These are phyloP conservation scores for Boletus vinaceobasis DNA, from an alignment of 768 basidiomycete genomes.

Conservation along the genomic window DNA sequence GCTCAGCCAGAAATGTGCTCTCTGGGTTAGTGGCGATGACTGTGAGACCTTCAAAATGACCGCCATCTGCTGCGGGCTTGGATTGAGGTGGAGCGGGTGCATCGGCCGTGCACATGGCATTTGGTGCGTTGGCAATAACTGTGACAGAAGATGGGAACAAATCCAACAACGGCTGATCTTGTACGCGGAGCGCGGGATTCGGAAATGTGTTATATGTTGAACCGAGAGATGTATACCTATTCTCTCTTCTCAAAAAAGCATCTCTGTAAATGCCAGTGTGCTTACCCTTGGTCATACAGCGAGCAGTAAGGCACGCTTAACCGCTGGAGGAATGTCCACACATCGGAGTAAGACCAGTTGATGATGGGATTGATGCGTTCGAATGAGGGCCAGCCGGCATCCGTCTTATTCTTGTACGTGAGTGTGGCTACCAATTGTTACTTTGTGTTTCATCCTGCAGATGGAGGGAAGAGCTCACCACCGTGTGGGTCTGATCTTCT, in stretches of 20 bases:
- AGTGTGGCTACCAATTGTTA: conserved; percentile 54
- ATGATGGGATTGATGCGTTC: conserved; percentile 94
- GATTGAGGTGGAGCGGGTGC: background rate
- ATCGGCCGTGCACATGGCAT: conserved; percentile 16
- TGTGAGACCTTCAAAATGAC: conserved; percentile 4
- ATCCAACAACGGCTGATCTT: conserved; percentile 6
- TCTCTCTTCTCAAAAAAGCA: background rate
- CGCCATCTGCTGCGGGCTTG: background rate
- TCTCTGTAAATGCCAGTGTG: background rate
- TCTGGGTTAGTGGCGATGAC: conserved; percentile 21
- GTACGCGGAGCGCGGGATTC: conserved; percentile 71
- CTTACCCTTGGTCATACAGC: conserved; percentile 89
- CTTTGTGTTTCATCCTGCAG: background rate
- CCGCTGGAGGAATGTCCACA: conserved; percentile 82
- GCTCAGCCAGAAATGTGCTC: conserved; percentile 16
- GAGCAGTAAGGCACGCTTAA: conserved; percentile 81
- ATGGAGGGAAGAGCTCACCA: conserved; percentile 50
- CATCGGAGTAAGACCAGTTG: conserved; percentile 86
- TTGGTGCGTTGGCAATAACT: conserved; percentile 19
- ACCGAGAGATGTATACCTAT: conserved; percentile 95
- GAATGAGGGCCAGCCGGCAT: conserved; percentile 85
- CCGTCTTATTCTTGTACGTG: conserved; percentile 73
- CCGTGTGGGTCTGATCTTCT: conserved; percentile 90
- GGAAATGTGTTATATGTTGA: conserved; percentile 93
- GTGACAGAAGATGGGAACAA: conserved; percentile 20